Base-by-base conservation (phyloP, 176 grass and related monocot species). In the Phragmites australis region DNA sequence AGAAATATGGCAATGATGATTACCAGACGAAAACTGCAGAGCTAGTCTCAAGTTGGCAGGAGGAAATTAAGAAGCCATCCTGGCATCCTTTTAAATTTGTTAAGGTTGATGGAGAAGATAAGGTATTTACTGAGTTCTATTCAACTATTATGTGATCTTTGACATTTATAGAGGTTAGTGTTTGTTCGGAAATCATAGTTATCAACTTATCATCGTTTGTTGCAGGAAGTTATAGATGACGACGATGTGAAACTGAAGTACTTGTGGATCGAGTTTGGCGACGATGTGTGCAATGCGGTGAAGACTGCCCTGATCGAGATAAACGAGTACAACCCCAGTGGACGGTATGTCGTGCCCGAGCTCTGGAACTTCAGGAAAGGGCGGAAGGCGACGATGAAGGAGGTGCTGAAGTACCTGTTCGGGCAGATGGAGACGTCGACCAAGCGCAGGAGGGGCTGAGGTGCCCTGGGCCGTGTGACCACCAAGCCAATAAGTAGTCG, bases 51-150 rank as follows among this genome's bases (percentile, higher is more conserved):
- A 57, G 23, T 68, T 98, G 92, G 92, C 90, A 98, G 81, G 95
- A 94, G 51, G 95, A 94, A 82, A 67, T 98, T 65, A 98, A 98
- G 77, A 94, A 94, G 50, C 92, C 95, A 77, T 64, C 86, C 17
- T 98, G 95, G 95, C 90, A 98, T 89, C 95, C 95, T 37, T 98
- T 85, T 85, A 98, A 98, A 76, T 85, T 84, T 60, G 6, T 91
- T 50, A 21, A 75, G 17, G 44, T 32, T 55, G 84, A 90, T 32
- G 95, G 86, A 51, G 82, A 79, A 55, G 8, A 73, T 18, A 88
- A 93, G 86, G 95, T 98, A 89, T 70, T 12, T 71, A 19, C 40
- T 73, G 13, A 29, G 43, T 68, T 29, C 22, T 68, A 47, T 45
- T 45, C 16, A 25, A 75, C 44, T 58, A 9, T 49, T 14, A 23